Evolutionary conservation across 176 grass and related monocot species (phyloP), one percentile per base, ranked within the genome.

Genomic region (Elaeis guineensis): DNA sequence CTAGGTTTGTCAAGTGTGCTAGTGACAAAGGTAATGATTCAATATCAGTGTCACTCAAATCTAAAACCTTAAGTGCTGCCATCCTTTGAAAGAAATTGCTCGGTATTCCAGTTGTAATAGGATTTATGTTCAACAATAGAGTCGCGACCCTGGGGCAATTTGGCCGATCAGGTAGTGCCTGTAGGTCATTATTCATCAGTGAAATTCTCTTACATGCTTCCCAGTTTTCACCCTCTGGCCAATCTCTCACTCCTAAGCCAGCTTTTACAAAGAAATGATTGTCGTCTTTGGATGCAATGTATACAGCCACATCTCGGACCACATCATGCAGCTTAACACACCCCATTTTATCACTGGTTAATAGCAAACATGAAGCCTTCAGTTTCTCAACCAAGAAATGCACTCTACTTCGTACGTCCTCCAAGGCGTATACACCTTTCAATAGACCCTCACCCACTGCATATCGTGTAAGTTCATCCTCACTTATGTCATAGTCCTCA

Each of bases 311-410:
- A 64, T 78, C 75, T 49, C 57, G 35, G 19, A 78, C 66, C 6
- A 78, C 49, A 64, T 78, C 25, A 62, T 78, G 75, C 57, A 78
- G 58, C 53, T 51, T 78, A 0, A 25, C 50, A 62, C 25, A 48
- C 2, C 66, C 35, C 0, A 17, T 15, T 23, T 58, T 57, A 30
- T 49, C 25, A 62, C 17, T 22, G 0, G 8, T 20, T 8, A 70
- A 9, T 17, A 78, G 6, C 14, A 78, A 62, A 48, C 65, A 78
- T 8, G 65, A 78, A 50, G 59, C 15, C 29, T 30, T 51, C 51
- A 78, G 49, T 48, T 78, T 64, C 29, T 57, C 21, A 0, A 71
- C 16, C 58, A 25, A 25, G 25, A 70, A 55, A 57, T 70, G 75
- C 50, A 78, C 17, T 53, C 52, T 64, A 3, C 7, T 16, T 21